Evolutionary conservation across 2,329 filamentous ascomycete species (phyloP).

Genomic region (Fusarium xylarioides): DNA sequence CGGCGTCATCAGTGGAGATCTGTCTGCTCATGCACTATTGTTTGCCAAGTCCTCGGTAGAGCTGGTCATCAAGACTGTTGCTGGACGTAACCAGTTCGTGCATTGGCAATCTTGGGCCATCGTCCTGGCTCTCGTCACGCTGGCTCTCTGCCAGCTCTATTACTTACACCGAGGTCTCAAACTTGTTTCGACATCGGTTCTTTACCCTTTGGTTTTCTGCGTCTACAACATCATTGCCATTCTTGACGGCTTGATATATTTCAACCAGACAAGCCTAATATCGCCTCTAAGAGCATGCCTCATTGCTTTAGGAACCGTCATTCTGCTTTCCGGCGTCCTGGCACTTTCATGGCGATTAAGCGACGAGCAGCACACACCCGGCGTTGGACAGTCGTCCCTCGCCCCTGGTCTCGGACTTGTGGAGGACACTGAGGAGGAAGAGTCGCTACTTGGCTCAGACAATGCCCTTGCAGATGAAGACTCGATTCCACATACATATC

Average conservation of each 20-base stretch:
- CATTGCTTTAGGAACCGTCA: constrained; percentile 85
- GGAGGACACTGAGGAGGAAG: constrained; percentile 71
- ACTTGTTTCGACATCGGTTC: constrained; percentile 91
- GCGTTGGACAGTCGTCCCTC: constrained; percentile 72
- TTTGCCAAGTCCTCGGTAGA: constrained; percentile 98
- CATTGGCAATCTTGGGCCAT: constrained; percentile 96
- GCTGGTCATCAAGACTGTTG: constrained; percentile 85
- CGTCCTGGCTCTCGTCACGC: constrained; percentile 78
- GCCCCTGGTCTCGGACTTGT: constrained; percentile 85
- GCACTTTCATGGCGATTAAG: constrained; percentile 93
- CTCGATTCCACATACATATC: constrained; percentile 49
- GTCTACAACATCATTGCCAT: constrained; percentile 99
- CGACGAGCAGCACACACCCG: constrained; percentile 73
- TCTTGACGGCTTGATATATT: constrained; percentile 95
- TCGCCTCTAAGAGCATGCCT: constrained; percentile 78
- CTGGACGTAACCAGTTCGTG: constrained; percentile 91
- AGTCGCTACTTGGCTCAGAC: constrained; percentile 61
- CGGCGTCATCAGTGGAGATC: constrained; percentile 87
- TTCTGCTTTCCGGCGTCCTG: constrained; percentile 87
- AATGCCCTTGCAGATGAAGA: constrained; percentile 55
- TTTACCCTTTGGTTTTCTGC: constrained; percentile 98
- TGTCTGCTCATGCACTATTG: constrained; percentile 92
- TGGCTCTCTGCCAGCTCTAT: constrained; percentile 92
- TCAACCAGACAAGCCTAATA: constrained; percentile 85
- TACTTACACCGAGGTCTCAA: constrained; percentile 94